Evolutionary conservation across 1,284 basidiomycete species (phyloP).

Genomic region (Apiotrichum akiyoshidainum): DNA sequence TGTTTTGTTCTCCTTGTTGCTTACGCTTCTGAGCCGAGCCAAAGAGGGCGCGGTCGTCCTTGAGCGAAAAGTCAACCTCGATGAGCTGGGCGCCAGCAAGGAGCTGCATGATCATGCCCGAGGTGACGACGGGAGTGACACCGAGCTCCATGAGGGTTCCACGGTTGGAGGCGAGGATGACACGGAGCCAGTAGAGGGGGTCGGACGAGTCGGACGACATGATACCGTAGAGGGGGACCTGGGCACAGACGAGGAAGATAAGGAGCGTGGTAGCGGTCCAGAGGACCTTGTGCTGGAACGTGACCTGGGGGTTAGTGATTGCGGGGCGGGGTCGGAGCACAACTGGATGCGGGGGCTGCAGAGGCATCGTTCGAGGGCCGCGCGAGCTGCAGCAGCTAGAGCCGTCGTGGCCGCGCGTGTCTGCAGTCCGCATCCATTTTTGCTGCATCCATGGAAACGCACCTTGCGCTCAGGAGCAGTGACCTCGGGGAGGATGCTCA

Average conservation of each 20-base stretch:
- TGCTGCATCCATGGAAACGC: conserved; percentile 9
- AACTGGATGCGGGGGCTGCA: no score
- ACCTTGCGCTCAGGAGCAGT: conserved; percentile 95
- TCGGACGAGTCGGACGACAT: conserved; percentile 97
- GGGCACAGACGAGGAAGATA: conserved; percentile 96
- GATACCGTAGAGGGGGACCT: conserved; percentile 95
- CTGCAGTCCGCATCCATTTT: neutral
- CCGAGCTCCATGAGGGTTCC: conserved; percentile 99
- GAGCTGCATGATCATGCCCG: conserved; percentile 99
- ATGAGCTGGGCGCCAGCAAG: conserved; percentile 95
- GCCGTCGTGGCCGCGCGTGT: no score
- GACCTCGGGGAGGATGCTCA: conserved; percentile 89
- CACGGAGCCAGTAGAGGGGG: conserved; percentile 99
- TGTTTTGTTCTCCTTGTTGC: conserved; percentile 46
- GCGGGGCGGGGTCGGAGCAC: neutral
- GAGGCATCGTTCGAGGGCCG: no score
- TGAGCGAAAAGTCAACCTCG: conserved; percentile 94
- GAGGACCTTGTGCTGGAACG: conserved; percentile 93
- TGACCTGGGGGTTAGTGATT: conserved; percentile 58
- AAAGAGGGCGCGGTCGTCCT: conserved; percentile 95
- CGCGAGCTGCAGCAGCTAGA: no score
- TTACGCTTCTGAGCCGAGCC: conserved; percentile 94
- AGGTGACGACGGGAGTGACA: conserved; percentile 94
- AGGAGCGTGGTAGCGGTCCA: conserved; percentile 96
- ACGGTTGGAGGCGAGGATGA: conserved; percentile 95